Conservation (phyloP, 2,329 filamentous ascomycete genomes). For the Neoarthrinium moseri region DNA sequence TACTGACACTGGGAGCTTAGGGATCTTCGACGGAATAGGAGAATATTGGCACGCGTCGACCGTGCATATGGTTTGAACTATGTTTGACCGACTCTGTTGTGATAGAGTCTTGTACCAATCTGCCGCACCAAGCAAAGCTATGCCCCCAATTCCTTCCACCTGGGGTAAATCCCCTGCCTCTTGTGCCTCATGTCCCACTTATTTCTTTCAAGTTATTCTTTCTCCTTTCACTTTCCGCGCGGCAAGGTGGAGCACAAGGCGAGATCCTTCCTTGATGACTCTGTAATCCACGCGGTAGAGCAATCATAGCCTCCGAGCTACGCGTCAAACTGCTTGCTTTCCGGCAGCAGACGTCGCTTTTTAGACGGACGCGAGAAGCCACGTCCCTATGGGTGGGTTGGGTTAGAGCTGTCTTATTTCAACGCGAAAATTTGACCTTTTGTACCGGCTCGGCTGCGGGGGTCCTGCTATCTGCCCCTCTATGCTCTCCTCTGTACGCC, state of each 20-base stretch:
- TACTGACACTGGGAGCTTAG: conserved; percentile 4
- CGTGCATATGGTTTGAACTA: too few species aligned
- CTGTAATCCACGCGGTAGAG: conserved; percentile 76
- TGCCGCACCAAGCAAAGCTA: too few species aligned
- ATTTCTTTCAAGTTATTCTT: not conserved
- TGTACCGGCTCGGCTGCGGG: conserved; percentile 5
- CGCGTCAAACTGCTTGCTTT: conserved; percentile 3
- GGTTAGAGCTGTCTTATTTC: conserved; percentile 6
- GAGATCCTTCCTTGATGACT: conserved; percentile 72
- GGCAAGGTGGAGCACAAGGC: conserved; percentile 76
- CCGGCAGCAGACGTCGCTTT: conserved; percentile 4
- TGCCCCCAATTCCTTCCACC: not conserved
- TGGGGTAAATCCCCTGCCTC: not conserved
- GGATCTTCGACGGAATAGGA: not conserved
- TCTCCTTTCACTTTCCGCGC: conserved; percentile 47
- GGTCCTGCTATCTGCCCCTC: conserved; percentile 5
- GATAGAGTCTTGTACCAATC: too few species aligned
- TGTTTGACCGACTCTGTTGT: too few species aligned
- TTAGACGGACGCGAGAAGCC: conserved; percentile 8
- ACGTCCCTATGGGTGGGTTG: conserved; percentile 9
- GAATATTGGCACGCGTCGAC: too few species aligned
- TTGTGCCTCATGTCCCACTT: not conserved
- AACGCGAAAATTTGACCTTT: conserved; percentile 8
- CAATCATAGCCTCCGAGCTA: conserved; percentile 25
- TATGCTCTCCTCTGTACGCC: not conserved